Base-by-base conservation (phyloP, 495 filamentous ascomycete genomes). In the Neurospora sublineolata region DNA sequence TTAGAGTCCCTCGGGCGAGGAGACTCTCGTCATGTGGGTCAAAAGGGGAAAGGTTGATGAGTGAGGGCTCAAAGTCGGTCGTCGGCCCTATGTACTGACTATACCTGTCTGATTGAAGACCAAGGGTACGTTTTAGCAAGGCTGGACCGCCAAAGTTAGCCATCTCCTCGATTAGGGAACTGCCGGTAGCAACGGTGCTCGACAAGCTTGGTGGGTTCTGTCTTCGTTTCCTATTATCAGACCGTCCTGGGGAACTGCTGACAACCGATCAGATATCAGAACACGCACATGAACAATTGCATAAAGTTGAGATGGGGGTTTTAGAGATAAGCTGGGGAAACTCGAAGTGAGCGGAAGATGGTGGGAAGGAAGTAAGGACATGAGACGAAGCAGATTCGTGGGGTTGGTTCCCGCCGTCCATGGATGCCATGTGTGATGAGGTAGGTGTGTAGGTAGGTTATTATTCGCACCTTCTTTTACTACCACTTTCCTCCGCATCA, bases 1-100 rank as follows among this genome's bases (percentile, higher is more conserved):
- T 87, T 70, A 97, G 85, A 3, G 87, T 91, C 37, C 89, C 89
- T 71, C 89, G 83, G 7, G 88, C 84, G 68, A 91, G 86, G 27
- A 86, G 83, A 76, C 88, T 91, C 80, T 93, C 91, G 78, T 92
- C 90, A 70, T 89, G 87, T 30, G 85, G 86, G 79, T 92, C 89
- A 78, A 92, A 91, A 1, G 86, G 83, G 10, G 89, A 91, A 11
- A 93, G 84, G 77, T 90, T 88, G 76, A 92, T 90, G 68, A 93
- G 82, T 37, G 88, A 88, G 8, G 89, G 86, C 77, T 93, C 91
- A 77, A 92, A 91, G 75, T 92, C 89, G 68, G 90, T 90, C 23
- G 89, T 91, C 37, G 87, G 87, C 12, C 89, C 89, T 73, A 91
- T 88, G 75, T 89, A 87, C 72, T 89, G 87, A 74, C 87, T 87